These are phyloP conservation scores for Geotrichum restrictum DNA, from an alignment of 1,139 yeast genomes.

Conservation along the genomic window DNA sequence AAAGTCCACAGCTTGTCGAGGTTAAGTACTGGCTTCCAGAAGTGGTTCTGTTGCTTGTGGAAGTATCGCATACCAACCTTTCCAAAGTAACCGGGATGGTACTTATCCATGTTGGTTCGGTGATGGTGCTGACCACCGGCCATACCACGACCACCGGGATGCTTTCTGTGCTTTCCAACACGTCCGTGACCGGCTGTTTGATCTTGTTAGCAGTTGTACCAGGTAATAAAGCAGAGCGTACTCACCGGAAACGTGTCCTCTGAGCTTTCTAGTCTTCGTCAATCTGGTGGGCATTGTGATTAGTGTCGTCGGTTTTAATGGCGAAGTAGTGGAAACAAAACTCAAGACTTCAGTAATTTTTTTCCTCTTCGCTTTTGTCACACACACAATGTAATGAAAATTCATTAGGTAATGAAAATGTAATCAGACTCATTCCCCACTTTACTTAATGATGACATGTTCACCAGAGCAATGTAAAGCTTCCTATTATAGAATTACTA, in stretches of 20 bases:
- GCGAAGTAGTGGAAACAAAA: background rate
- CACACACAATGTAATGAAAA: background rate
- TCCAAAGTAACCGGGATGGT: slow-evolving; percentile 99
- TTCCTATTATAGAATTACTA: too few relatives aligned
- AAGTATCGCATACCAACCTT: slow-evolving; percentile 99
- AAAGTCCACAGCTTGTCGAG: slow-evolving; percentile 98
- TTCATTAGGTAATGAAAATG: background rate
- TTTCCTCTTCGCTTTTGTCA: background rate
- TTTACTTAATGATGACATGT: background rate
- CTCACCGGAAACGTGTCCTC: slow-evolving; percentile 98
- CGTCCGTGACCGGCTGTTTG: slow-evolving; percentile 98
- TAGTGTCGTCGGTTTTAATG: slow-evolving; percentile 11
- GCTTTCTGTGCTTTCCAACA: slow-evolving; percentile 99
- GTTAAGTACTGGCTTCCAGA: slow-evolving; percentile 98
- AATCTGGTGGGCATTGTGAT: slow-evolving; percentile 94
- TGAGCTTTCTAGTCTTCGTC: slow-evolving; percentile 99
- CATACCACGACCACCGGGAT: slow-evolving; percentile 99
- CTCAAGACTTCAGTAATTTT: background rate
- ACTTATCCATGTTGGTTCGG: slow-evolving; percentile 96
- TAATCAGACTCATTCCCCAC: background rate
- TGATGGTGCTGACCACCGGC: slow-evolving; percentile 99
- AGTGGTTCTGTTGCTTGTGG: slow-evolving; percentile 95
- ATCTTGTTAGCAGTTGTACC: slow-evolving; percentile 25
- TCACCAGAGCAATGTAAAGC: too few relatives aligned
- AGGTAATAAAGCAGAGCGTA: slow-evolving; percentile 4